Evolutionary conservation across 768 basidiomycete species (phyloP).

Genomic region (Lyophyllum decastes): DNA sequence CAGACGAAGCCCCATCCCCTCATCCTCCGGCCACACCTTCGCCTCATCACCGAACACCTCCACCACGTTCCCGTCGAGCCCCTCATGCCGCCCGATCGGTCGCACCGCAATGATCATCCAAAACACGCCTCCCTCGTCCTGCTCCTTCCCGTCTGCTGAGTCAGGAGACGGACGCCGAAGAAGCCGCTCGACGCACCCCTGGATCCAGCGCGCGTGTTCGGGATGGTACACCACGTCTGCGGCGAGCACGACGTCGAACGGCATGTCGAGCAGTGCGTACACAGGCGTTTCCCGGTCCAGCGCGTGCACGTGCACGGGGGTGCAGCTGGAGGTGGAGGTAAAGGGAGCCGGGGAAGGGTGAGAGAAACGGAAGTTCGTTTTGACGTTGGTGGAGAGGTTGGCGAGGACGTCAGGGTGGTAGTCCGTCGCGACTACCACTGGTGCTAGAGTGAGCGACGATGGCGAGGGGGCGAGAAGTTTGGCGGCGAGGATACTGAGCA

Average conservation of each 20-base stretch:
- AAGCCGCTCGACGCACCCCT: conserved; percentile 53
- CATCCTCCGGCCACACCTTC: neutral
- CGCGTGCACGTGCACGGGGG: conserved; percentile 41
- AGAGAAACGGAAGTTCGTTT: neutral
- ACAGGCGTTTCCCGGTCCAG: conserved; percentile 69
- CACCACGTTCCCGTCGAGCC: conserved; percentile 56
- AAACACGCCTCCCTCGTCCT: conserved; percentile 48
- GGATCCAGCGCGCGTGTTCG: conserved; percentile 70
- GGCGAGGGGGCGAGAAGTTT: conserved; percentile 41
- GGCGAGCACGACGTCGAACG: conserved; percentile 73
- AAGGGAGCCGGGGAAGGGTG: neutral
- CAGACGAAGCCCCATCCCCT: conserved; percentile 28
- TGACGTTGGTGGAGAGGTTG: conserved; percentile 66
- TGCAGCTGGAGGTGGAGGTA: conserved; percentile 42
- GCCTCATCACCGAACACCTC: conserved; percentile 41
- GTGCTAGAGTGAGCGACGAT: conserved; percentile 23
- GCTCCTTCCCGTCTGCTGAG: conserved; percentile 2
- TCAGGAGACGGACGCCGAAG: conserved; percentile 35
- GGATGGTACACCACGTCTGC: conserved; percentile 82
- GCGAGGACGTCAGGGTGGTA: conserved; percentile 74
- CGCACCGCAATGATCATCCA: conserved; percentile 76
- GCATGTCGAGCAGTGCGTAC: conserved; percentile 33
- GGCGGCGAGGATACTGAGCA: conserved; percentile 71
- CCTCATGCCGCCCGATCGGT: conserved; percentile 63
- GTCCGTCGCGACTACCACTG: conserved; percentile 66